Conservation (phyloP, 192 early-diverging fungal species). For the Dimargaris verticillata region DNA sequence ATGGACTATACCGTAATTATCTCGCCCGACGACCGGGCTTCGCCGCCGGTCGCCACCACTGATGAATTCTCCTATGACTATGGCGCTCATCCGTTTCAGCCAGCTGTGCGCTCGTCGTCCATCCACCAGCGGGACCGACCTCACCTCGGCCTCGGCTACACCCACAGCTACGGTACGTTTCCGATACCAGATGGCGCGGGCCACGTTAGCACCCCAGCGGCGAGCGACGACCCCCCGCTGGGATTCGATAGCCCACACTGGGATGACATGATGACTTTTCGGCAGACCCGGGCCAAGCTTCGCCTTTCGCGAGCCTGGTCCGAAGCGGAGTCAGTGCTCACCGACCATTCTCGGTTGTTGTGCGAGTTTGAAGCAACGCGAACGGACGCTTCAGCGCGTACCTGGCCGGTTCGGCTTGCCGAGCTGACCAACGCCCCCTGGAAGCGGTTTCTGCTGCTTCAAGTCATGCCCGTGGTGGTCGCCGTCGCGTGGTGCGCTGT, state of each 20-base stretch:
- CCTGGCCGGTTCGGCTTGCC: constrained; percentile 19
- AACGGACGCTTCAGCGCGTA: neutral
- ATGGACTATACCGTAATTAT: too few species aligned
- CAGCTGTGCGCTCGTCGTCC: too few species aligned
- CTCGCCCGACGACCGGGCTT: too few species aligned
- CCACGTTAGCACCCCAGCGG: too few species aligned
- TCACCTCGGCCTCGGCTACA: too few species aligned
- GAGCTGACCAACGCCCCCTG: constrained; percentile 25
- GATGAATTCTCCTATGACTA: too few species aligned
- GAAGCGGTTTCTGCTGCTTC: constrained; percentile 26
- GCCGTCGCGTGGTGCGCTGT: constrained; percentile 40
- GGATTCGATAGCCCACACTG: constrained; percentile 22
- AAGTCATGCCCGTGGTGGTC: constrained; percentile 29
- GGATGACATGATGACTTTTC: constrained; percentile 37
- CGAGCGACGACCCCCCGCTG: too few species aligned
- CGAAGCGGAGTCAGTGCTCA: constrained; percentile 14
- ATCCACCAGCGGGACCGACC: too few species aligned
- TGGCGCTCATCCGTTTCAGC: too few species aligned
- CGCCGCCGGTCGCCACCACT: too few species aligned
- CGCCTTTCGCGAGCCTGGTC: constrained; percentile 31
- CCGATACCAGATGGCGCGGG: too few species aligned
- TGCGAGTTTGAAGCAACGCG: neutral
- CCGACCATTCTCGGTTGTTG: constrained; percentile 3
- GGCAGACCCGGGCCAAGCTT: constrained; percentile 23
- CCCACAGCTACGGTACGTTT: too few species aligned